Evolutionary conservation across 2,329 filamentous ascomycete species (phyloP).

Genomic region (Fusarium subtropicale): DNA sequence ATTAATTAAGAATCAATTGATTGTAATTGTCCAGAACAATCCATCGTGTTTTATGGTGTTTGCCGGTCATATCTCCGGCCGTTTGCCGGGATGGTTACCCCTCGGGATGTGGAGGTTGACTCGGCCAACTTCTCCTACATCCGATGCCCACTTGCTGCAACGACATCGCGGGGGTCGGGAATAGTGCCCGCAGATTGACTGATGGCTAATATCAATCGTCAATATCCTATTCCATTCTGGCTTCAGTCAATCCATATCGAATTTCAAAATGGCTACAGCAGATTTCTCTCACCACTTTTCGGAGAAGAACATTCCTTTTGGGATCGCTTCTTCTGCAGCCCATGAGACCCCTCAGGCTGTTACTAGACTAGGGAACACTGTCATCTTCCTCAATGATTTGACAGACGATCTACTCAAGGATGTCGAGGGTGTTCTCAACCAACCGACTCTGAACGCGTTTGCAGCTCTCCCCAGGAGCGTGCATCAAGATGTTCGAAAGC

Average conservation of each 20-base stretch:
- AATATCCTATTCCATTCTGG: too few species aligned
- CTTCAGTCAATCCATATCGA: rapidly evolving
- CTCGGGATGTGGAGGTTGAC: slow-evolving; percentile 33
- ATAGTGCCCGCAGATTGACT: neutral
- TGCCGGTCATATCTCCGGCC: rapidly evolving
- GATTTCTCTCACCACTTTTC: slow-evolving; percentile 58
- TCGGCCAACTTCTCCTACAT: neutral
- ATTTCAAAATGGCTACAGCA: neutral
- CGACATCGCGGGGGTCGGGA: neutral
- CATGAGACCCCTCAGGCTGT: slow-evolving; percentile 57
- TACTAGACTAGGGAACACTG: slow-evolving; percentile 62
- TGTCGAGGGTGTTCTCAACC: slow-evolving; percentile 34
- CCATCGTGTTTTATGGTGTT: neutral
- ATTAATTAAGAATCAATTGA: too few species aligned
- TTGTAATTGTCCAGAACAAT: too few species aligned
- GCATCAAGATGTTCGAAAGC: neutral
- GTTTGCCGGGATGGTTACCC: neutral
- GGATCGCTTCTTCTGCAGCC: slow-evolving; percentile 58
- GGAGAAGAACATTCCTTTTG: slow-evolving; percentile 64
- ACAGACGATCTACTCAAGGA: slow-evolving; percentile 45
- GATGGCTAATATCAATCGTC: neutral
- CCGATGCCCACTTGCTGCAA: slow-evolving; percentile 12
- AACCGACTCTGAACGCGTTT: slow-evolving; percentile 23
- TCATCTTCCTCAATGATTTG: slow-evolving; percentile 64
- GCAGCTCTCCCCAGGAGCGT: slow-evolving; percentile 7